phyloP scores from a whole-genome alignment of 2,329 filamentous ascomycete species.

The Aspergillus candidus region DNA sequence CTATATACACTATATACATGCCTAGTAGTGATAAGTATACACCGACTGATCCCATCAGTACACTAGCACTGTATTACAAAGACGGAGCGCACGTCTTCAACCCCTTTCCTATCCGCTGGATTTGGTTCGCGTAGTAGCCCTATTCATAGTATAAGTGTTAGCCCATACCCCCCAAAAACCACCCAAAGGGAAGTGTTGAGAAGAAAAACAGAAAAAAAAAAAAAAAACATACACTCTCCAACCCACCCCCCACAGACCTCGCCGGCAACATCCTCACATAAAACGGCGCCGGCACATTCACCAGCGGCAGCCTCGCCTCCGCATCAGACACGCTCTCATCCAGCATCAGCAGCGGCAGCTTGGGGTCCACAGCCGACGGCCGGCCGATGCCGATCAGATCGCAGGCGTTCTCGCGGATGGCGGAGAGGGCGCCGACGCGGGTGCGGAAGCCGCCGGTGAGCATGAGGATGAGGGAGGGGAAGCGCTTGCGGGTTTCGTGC shows the following conservation, averaged over 20 bases:
- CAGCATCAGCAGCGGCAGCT: conserved; percentile 31
- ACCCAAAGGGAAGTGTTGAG: neutral
- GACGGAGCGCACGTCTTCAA: conserved; percentile 14
- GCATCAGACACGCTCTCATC: conserved; percentile 24
- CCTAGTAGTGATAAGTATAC: neutral
- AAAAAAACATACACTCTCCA: conserved; percentile 24
- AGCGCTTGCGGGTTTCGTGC: conserved; percentile 42
- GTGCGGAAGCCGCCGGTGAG: conserved; percentile 60
- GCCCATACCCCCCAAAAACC: neutral
- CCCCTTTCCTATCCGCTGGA: conserved; percentile 22
- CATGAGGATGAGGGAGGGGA: conserved; percentile 46
- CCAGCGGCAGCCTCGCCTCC: conserved; percentile 20
- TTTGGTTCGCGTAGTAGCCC: conserved; percentile 24
- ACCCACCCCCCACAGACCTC: conserved; percentile 24
- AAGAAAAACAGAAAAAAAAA: neutral
- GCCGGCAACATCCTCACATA: conserved; percentile 18
- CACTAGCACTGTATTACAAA: too few relatives aligned
- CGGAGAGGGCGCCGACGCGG: conserved; percentile 45
- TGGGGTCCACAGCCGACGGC: conserved; percentile 42
- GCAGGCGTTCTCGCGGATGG: conserved; percentile 42
- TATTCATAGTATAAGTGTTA: conserved; percentile 4
- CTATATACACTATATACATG: neutral
- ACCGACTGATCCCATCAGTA: neutral
- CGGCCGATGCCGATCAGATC: conserved; percentile 47
- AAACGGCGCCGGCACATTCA: conserved; percentile 21